Base-by-base conservation (phyloP, 768 basidiomycete genomes). In the Rhizopogon sp. region DNA sequence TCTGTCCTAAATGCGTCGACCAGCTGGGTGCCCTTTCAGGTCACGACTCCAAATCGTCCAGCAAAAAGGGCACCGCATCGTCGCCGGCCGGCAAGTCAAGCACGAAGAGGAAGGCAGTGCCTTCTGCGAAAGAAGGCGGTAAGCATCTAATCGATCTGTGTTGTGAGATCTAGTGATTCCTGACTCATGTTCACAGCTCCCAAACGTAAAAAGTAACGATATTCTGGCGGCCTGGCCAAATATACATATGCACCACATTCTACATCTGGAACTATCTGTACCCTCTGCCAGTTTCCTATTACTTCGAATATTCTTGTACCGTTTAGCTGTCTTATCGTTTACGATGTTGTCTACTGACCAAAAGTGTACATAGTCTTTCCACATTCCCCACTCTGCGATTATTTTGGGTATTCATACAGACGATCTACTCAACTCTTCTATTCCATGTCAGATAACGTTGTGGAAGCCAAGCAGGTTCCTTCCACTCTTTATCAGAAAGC, bases 1-100 rank as follows among this genome's bases (percentile, higher is more conserved):
- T 93, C 76, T 96, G 93, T 63, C 84, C 87, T 0, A 76, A 81
- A 54, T 96, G 93, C 64, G 69, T 72, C 9, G 75, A 76, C 35
- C 77, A 80, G 20, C 85, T 85, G 3, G 80, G 79, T 9, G 81
- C 80, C 5, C 79, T 66, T 28, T 59, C 62, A 41, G 60, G 22
- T 57, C 43, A 51, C 17, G 25, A 56, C 43, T 52, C 61, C 41
- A 61, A 58, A 45, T 0, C 54, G 17, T 50, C 62, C 11, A 20
- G 47, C 8, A 49, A 49, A 25, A 61, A 59, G 39, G 61, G 70
- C 67, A 43, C 50, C 57, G 43, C 55, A 52, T 52, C 57, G 25
- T 54, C 47, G 5, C 60, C 49, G 8, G 67, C 57, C 9, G 64
- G 53, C 59, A 72, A 64, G 17, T 45, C 53, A 8, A 71, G 72